Conservation (phyloP, 179 eudicot genomes). For the Silene vulgaris region DNA sequence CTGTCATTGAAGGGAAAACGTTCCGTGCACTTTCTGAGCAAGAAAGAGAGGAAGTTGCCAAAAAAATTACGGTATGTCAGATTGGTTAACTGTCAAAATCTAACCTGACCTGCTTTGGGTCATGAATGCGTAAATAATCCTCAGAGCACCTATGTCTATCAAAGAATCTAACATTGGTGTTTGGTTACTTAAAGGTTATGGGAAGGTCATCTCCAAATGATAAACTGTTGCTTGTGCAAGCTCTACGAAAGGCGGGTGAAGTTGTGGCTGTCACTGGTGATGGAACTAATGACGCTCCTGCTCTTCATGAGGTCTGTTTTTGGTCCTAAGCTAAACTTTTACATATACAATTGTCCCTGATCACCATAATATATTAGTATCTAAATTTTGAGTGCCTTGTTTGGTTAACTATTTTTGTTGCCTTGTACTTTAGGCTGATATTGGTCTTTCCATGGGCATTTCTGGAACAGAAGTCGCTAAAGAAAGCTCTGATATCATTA, state of each 20-base stretch:
- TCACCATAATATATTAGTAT: not conserved
- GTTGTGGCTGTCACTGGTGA: slow-evolving; percentile 98
- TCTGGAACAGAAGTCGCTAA: slow-evolving; percentile 96
- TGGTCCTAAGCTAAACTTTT: slow-evolving; percentile 2
- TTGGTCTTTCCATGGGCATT: slow-evolving; percentile 97
- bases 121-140: too few relatives aligned
- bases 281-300: slow-evolving; percentile 98
- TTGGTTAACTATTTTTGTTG: slow-evolving; percentile 15
- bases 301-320: slow-evolving; percentile 78
- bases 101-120: not conserved
- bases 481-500: slow-evolving; percentile 92
- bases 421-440: slow-evolving; percentile 64
- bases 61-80: slow-evolving; percentile 51
- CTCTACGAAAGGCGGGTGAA: slow-evolving; percentile 70
- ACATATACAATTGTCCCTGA: not conserved
- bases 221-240: slow-evolving; percentile 82
- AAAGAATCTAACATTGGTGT: slow-evolving; percentile 5
- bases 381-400: not conserved
- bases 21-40: slow-evolving; percentile 69
- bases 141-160: too few relatives aligned
- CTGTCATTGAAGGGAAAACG: slow-evolving; percentile 68
- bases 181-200: slow-evolving; percentile 60
- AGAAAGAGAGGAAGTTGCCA: slow-evolving; percentile 59
- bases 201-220: slow-evolving; percentile 96
- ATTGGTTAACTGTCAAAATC: not conserved